Base-by-base conservation (phyloP, 768 basidiomycete species). In the Daedalea quercina region DNA sequence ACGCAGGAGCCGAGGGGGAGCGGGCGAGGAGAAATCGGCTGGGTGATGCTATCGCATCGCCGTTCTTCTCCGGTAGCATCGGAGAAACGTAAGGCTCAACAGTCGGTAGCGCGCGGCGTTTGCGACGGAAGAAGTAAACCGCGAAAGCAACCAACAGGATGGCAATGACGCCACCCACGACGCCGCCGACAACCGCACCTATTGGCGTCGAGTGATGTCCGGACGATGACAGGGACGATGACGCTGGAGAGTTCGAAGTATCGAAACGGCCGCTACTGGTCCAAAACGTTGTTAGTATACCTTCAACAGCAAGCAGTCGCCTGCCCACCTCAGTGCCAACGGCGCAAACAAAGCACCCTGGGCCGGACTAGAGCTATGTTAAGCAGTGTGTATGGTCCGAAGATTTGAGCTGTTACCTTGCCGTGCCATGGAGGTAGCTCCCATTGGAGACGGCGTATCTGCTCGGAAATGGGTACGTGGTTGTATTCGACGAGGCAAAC, bases 111-210 rank as follows among this genome's bases (percentile, higher is more conserved):
- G 11, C 28, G 28, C 28, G 28, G 51, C 50, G 52, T 23, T 62
- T 62, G 37, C 62, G 61, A 43, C 61, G 54, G 53, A 58, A 56
- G 54, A 55, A 62, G 57, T 57, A 62, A 19, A 49, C 59, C 35
- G 60, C 47, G 48, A 65, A 47, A 37, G 50, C 62, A 57, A 67
- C 15, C 45, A 59, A 24, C 37, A 60, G 44, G 48, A 66, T 54
- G 40, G 55, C 60, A 11, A 51, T 59, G 41, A 65, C 58, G 50
- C 66, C 65, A 26, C 65, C 64, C 19, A 67, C 60, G 1, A 56
- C 54, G 40, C 65, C 64, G 41, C 66, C 65, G 42, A 67, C 60
- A 47, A 67, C 63, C 17, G 65, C 60, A 42, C 63, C 67, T 4
- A 31, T 11, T 4, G 11, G 28, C 11, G 28, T 31, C 4, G 6